Evolutionary conservation across 78 protist genomes (phyloP).

Genomic region (Mantamonas sphyraenae): DNA sequence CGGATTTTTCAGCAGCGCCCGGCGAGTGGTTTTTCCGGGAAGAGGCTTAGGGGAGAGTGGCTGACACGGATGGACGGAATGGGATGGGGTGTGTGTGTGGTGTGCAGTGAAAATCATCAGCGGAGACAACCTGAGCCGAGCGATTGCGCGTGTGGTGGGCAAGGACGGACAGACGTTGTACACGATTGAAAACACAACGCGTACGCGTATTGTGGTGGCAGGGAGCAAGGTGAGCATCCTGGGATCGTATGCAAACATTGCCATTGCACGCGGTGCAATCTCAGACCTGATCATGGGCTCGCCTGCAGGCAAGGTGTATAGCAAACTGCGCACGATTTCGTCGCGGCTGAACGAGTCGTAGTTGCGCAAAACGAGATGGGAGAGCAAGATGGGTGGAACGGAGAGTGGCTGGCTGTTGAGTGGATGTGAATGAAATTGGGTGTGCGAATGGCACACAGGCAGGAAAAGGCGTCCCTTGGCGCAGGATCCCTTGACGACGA

Average conservation of each 20-base stretch:
- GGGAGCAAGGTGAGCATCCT: conserved; percentile 90
- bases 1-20: no score
- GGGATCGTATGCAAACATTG: conserved; percentile 87
- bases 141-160: conserved; percentile 98
- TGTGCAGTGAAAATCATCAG: conserved; percentile 65
- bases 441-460: no score
- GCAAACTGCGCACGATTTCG: conserved; percentile 66
- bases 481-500: no score
- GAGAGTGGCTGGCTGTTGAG: no score
- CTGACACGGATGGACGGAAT: no score
- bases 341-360: conserved; percentile 66
- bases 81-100: no score
- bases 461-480: no score
- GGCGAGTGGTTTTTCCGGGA: no score
- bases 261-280: conserved; percentile 86
- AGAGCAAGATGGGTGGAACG: no score
- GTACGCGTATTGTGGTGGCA: conserved; percentile 94
- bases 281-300: conserved; percentile 83
- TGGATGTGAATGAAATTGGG: no score
- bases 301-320: conserved; percentile 75
- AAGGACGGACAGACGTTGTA: conserved; percentile 89
- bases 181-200: conserved; percentile 93
- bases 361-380: no score
- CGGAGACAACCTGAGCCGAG: conserved; percentile 94
- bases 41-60: no score